Conservation (phyloP, 805 yeast genomes). For the Maudiozyma turicensis region DNA sequence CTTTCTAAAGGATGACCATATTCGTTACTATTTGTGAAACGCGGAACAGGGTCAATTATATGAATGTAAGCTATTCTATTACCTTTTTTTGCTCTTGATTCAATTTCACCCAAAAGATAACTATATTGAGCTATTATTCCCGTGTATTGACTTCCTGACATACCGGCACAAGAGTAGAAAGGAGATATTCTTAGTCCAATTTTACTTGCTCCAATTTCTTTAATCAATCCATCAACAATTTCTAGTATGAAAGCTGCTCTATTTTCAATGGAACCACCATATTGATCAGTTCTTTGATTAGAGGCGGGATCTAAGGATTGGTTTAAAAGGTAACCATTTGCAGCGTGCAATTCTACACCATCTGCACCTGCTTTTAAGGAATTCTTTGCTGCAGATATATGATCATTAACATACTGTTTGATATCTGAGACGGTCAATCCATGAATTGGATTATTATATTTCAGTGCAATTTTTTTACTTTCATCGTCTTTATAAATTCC, state of each 20-base stretch:
- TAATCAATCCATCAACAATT: slow-evolving; percentile 41
- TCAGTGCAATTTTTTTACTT: slow-evolving; percentile 26
- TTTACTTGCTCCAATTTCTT: slow-evolving; percentile 42
- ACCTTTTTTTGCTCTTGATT: slow-evolving; percentile 28
- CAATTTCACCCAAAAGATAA: slow-evolving; percentile 33
- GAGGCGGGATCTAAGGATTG: slow-evolving; percentile 42
- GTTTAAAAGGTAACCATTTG: slow-evolving; percentile 53
- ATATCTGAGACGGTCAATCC: slow-evolving; percentile 27
- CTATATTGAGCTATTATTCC: slow-evolving; percentile 29
- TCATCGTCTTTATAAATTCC: slow-evolving; percentile 27
- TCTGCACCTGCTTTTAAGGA: slow-evolving; percentile 35
- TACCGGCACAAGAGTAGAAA: slow-evolving; percentile 30
- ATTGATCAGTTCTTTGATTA: slow-evolving; percentile 40
- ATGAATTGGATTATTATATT: slow-evolving; percentile 24
- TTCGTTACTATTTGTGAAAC: slow-evolving; percentile 12
- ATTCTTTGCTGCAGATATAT: slow-evolving; percentile 36
- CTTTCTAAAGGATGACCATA: slow-evolving; percentile 22
- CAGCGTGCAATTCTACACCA: slow-evolving; percentile 57
- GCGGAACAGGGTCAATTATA: slow-evolving; percentile 37
- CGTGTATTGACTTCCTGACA: slow-evolving; percentile 29
- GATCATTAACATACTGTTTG: slow-evolving; percentile 33
- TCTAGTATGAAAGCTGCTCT: slow-evolving; percentile 37
- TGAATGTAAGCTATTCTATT: slow-evolving; percentile 35
- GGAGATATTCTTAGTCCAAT: slow-evolving; percentile 43
- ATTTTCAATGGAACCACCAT: slow-evolving; percentile 45